Percentiles rank a stretch among this genome's conserved stretches.
These are phyloP conservation scores for Porcisia hertigi DNA, from an alignment of 208 protist genomes.

Conservation along the genomic window DNA sequence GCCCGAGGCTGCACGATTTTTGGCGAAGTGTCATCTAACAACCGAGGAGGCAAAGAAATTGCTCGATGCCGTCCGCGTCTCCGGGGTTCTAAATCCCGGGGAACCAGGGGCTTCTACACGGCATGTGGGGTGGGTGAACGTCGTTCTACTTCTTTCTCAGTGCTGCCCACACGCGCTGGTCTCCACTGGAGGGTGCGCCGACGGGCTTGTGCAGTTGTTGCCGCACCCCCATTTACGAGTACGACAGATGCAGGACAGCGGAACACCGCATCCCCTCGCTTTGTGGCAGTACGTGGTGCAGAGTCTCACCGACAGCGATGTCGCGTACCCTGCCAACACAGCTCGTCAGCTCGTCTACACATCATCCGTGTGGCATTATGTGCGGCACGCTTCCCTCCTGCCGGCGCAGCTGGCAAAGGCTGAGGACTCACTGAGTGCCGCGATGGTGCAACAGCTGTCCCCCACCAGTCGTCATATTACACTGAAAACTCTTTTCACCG, in stretches of 20 bases:
- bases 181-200: conserved; percentile 8
- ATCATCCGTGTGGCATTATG: conserved; percentile 1
- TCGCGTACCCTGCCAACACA: not conserved
- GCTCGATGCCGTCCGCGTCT: conserved; percentile 12
- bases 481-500: not conserved
- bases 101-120: not conserved
- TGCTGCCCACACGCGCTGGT: conserved; percentile 21
- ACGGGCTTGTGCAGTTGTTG: conserved; percentile 20
- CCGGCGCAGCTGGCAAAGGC: not conserved
- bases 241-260: not conserved
- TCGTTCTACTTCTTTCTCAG: conserved; percentile 10
- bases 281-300: conserved; percentile 22
- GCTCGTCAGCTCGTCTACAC: not conserved
- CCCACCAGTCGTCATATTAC: not conserved
- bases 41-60: conserved; percentile 7
- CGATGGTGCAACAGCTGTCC: not conserved
- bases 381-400: not conserved
- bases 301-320: not conserved
- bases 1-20: conserved; percentile 7
- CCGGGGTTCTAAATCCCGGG: conserved; percentile 11
- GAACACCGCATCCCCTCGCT: not conserved
- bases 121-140: conserved; percentile 13
- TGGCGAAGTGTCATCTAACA: conserved; percentile 20
- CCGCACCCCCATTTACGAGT: not conserved
- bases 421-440: not conserved